phyloP scores from a whole-genome alignment of 441 rosid species.

The Bocquillonia castaneifolia region DNA sequence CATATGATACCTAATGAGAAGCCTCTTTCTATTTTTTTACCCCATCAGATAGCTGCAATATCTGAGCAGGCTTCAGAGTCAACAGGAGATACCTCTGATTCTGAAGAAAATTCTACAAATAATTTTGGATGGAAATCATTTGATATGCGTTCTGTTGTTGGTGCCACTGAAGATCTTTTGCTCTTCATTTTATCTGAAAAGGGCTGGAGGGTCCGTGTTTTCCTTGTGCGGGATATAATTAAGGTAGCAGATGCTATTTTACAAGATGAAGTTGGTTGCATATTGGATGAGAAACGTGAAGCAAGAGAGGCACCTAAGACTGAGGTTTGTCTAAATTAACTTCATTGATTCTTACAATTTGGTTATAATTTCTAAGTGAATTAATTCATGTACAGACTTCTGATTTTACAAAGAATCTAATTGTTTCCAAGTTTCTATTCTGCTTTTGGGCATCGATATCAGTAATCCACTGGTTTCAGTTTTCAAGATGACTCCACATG shows the following conservation, averaged over 20 bases:
- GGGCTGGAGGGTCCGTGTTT: slow-evolving; percentile 76
- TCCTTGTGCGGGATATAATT: slow-evolving; percentile 73
- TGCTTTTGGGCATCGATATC: background rate
- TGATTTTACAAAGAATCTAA: background rate
- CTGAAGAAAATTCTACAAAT: slow-evolving; percentile 33
- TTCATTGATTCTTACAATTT: slow-evolving; percentile 2
- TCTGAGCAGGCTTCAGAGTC: slow-evolving; percentile 73
- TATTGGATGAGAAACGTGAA: slow-evolving; percentile 30
- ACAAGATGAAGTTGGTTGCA: slow-evolving; percentile 45
- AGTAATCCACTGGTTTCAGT: background rate
- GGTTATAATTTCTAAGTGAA: background rate
- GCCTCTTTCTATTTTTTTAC: slow-evolving; percentile 15
- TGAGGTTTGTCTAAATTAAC: slow-evolving; percentile 41
- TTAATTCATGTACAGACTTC: background rate
- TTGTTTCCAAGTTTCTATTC: background rate
- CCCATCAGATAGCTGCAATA: slow-evolving; percentile 88
- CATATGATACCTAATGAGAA: background rate
- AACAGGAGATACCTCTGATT: slow-evolving; percentile 35
- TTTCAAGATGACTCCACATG: background rate
- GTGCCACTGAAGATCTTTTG: slow-evolving; percentile 90
- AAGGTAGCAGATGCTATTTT: slow-evolving; percentile 58
- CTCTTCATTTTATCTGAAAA: slow-evolving; percentile 75
- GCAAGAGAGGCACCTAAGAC: slow-evolving; percentile 20
- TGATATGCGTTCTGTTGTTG: slow-evolving; percentile 78
- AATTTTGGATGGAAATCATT: slow-evolving; percentile 70